These are phyloP conservation scores for Sporisorium exsertum DNA, from an alignment of 1,284 basidiomycete species.

Conservation along the genomic window DNA sequence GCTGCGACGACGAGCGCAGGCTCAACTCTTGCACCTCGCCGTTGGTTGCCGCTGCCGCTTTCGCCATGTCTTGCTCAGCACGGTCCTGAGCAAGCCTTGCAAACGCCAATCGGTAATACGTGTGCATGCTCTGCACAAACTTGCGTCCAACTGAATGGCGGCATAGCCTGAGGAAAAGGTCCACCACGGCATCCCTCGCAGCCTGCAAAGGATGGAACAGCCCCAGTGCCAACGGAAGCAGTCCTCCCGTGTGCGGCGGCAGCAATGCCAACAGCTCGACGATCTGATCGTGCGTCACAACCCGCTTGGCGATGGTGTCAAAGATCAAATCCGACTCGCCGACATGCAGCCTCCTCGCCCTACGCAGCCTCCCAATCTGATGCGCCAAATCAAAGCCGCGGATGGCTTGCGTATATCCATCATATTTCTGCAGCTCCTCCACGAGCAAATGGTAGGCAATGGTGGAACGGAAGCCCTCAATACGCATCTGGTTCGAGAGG, in stretches of 20 bases:
- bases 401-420: slow-evolving; percentile 72
- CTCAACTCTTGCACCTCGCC: slow-evolving; percentile 27
- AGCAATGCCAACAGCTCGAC: slow-evolving; percentile 84
- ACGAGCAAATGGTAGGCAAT: slow-evolving; percentile 75
- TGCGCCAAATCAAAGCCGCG: slow-evolving; percentile 78
- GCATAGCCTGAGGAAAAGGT: slow-evolving; percentile 67
- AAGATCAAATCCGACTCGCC: slow-evolving; percentile 82
- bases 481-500: slow-evolving; percentile 77
- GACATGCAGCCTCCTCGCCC: slow-evolving; percentile 75
- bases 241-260: slow-evolving; percentile 83
- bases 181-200: slow-evolving; percentile 82
- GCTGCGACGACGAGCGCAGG: slow-evolving; percentile 4
- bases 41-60: not conserved
- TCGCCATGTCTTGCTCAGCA: slow-evolving; percentile 28
- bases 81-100: slow-evolving; percentile 62
- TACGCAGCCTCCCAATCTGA: slow-evolving; percentile 78
- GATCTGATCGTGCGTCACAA: slow-evolving; percentile 80
- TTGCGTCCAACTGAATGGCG: slow-evolving; percentile 77
- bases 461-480: slow-evolving; percentile 83
- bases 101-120: slow-evolving; percentile 86
- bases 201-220: slow-evolving; percentile 85
- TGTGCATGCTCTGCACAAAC: slow-evolving; percentile 85
- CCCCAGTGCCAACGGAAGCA: slow-evolving; percentile 86
- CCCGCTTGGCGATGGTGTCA: slow-evolving; percentile 74
- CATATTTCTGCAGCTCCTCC: slow-evolving; percentile 32